Evolutionary conservation across 192 early-diverging fungal species (phyloP), one percentile per base, ranked within the genome.

Genomic region (Mortierella claussenii): DNA sequence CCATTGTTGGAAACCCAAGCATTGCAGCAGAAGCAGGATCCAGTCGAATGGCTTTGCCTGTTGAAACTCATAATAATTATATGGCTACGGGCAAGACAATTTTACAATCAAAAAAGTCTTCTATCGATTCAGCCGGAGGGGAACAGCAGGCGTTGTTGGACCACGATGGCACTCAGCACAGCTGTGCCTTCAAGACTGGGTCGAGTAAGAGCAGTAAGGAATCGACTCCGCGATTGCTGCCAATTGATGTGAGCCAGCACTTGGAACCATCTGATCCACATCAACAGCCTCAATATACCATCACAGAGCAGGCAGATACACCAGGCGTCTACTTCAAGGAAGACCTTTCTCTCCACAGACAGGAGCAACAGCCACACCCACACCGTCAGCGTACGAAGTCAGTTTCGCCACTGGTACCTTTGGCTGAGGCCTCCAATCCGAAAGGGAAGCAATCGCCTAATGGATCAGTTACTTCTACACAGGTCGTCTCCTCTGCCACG

Each of bases 41-140:
- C 53, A 15, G 26, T 5, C 15, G 26, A 26, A 18, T 3, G 21
- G 8, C 11, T 26, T 30, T 55, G 30, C 59, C 33, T 1, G 12
- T 55, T 3, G 73, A 76, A 4, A 76, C 49, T 34, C 43, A 26
- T 3, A 58, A 28, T 34, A 44, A 31, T 10, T 76, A 67, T 47
- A 53, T 76, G 63, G 28, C 73, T 2, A 76, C 73, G 13, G 73
- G 73, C 24, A 76, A 76, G 54, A 76, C 73, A 17, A 75, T 75
- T 26, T 47, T 76, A 4, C 73, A 63, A 17, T 23, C 57, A 15
- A 56, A 51, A 11, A 60, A 60, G 21, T 27, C 56, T 17, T 60
- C 70, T 0, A 20, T 32, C 21, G 51, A 42, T 9, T 11, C 15
- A 2, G 5, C 21, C 21, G 47, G 36, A 37, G 32, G 32, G 3